These are phyloP conservation scores for Xylogone sp. DNA, from an alignment of 2,329 filamentous ascomycete genomes.

Conservation along the genomic window DNA sequence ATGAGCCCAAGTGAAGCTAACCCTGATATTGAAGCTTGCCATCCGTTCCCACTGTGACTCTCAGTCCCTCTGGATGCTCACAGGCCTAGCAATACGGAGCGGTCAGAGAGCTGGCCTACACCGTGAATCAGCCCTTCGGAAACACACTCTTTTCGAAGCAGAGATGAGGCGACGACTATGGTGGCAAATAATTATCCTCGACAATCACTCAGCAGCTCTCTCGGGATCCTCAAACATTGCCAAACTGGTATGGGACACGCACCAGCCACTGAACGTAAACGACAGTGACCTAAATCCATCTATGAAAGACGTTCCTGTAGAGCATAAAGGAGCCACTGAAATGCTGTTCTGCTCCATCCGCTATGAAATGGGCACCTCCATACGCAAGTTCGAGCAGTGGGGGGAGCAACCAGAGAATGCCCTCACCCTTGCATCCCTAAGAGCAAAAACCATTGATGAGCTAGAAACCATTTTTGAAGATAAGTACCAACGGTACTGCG, in stretches of 20 bases:
- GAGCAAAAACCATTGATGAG: neutral
- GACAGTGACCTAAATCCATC: conserved; percentile 44
- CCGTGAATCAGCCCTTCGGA: conserved; percentile 29
- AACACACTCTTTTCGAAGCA: conserved; percentile 43
- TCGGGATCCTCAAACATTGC: conserved; percentile 41
- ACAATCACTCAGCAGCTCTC: conserved; percentile 49
- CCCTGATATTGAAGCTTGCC: neutral
- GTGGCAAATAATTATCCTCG: conserved; percentile 56
- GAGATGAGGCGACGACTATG: conserved; percentile 59
- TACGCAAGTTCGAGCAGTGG: neutral
- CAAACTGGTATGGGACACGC: conserved; percentile 37
- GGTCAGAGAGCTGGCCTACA: conserved; percentile 44
- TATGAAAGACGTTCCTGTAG: conserved; percentile 32
- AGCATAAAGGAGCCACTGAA: conserved; percentile 37
- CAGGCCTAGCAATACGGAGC: conserved; percentile 40
- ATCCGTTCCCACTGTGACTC: conserved; percentile 22
- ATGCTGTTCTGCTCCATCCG: conserved; percentile 31
- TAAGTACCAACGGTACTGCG: neutral
- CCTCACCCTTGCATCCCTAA: neutral
- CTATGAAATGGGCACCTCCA: conserved; percentile 1
- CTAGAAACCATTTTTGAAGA: conserved; percentile 8
- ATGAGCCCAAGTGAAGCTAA: conserved; percentile 12
- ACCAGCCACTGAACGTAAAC: conserved; percentile 47
- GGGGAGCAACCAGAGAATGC: neutral
- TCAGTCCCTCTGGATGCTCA: conserved; percentile 42